These are phyloP conservation scores for Thelephora ganbajun DNA, from an alignment of 768 basidiomycete species.

Conservation along the genomic window DNA sequence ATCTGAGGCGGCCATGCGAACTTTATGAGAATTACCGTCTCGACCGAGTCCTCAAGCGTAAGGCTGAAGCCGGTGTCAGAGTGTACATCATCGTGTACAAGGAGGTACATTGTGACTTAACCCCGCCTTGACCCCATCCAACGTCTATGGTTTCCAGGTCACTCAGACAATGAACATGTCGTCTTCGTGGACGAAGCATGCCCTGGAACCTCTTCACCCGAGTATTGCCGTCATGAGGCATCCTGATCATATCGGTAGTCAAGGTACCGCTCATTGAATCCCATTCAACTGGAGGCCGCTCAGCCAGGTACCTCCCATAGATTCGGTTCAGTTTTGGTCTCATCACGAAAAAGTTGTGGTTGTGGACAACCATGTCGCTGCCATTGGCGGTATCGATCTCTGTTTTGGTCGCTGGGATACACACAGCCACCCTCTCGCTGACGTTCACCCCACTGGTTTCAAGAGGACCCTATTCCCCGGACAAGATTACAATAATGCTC, in stretches of 20 bases:
- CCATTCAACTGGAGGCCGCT: neutral
- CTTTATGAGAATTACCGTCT: slow-evolving; percentile 79
- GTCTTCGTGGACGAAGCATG: slow-evolving; percentile 78
- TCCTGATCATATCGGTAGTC: slow-evolving; percentile 78
- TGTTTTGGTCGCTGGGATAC: slow-evolving; percentile 99
- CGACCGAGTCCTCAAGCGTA: slow-evolving; percentile 71
- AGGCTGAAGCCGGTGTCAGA: slow-evolving; percentile 87
- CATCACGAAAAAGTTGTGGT: slow-evolving; percentile 91
- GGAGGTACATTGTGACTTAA: slow-evolving; percentile 34
- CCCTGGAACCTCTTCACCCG: slow-evolving; percentile 69
- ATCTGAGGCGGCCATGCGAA: slow-evolving; percentile 85
- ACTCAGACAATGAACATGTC: slow-evolving; percentile 85
- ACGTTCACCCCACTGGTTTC: slow-evolving; percentile 83
- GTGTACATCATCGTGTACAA: slow-evolving; percentile 91
- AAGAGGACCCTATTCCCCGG: slow-evolving; percentile 78
- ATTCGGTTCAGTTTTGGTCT: slow-evolving; percentile 77
- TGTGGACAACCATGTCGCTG: slow-evolving; percentile 75
- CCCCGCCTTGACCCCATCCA: neutral
- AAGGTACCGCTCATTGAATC: slow-evolving; percentile 25
- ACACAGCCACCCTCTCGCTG: slow-evolving; percentile 77
- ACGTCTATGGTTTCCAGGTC: slow-evolving; percentile 32
- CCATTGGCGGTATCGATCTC: slow-evolving; percentile 88
- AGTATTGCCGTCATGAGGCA: slow-evolving; percentile 87
- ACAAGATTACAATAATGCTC: slow-evolving; percentile 87
- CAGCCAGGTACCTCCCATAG: slow-evolving; percentile 18